Percentiles rank a stretch among this genome's conserved stretches.
phyloP scores from a whole-genome alignment of 2,329 filamentous ascomycete species.

The Cryphonectria radicalis region DNA sequence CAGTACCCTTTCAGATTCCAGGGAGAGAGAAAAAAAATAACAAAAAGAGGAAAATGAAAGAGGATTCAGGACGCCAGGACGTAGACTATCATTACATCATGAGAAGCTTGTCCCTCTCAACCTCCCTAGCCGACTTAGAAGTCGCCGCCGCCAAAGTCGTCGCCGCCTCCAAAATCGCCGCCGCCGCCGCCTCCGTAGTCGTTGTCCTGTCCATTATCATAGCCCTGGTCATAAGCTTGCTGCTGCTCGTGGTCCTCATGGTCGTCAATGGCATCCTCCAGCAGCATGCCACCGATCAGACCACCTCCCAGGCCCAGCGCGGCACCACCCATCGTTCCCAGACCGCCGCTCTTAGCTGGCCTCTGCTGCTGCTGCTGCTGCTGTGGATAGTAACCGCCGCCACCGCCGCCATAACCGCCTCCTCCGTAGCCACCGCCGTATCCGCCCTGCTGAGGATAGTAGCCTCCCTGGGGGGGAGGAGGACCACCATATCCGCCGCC shows the following conservation, averaged over 20 bases:
- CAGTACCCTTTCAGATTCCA: too few relatives aligned
- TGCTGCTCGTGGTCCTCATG: constrained; percentile 48
- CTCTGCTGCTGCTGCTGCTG: constrained; percentile 48
- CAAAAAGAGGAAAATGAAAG: constrained; percentile 15
- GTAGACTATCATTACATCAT: constrained; percentile 14
- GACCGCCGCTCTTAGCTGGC: constrained; percentile 43
- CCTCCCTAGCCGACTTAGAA: constrained; percentile 25
- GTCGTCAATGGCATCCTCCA: constrained; percentile 70
- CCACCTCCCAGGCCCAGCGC: constrained; percentile 82
- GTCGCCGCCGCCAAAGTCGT: constrained; percentile 42
- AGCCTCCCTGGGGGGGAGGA: constrained; percentile 1
- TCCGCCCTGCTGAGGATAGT: constrained; percentile 34
- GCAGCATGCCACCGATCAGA: constrained; percentile 74
- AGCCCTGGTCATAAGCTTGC: constrained; percentile 59
- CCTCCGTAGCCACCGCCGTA: constrained; percentile 41
- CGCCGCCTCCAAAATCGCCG: not conserved
- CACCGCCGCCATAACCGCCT: constrained; percentile 47
- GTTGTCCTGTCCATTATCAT: constrained; percentile 48
- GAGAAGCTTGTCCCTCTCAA: not conserved
- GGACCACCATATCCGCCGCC: constrained; percentile 38
- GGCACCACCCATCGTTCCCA: constrained; percentile 75
- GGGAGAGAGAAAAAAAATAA: too few relatives aligned
- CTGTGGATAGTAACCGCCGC: constrained; percentile 46
- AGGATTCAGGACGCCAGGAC: constrained; percentile 20
- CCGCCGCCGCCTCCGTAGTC: constrained; percentile 38